Conservation (phyloP, 441 rosid species). For the Lepidium campestre region DNA sequence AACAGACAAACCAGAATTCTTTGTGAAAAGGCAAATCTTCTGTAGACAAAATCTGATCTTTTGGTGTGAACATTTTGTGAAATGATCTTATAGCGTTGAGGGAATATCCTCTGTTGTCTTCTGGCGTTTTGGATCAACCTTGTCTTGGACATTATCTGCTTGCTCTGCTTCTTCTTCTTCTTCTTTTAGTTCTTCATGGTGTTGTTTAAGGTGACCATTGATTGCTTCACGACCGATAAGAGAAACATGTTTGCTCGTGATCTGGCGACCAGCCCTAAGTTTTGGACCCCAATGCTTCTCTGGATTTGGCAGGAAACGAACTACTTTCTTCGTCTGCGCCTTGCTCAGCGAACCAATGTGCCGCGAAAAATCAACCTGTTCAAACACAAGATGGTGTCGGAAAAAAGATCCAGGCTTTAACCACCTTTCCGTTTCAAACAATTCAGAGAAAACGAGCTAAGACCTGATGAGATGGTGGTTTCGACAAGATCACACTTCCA, state of each 20-base stretch:
- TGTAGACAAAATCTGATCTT: neutral
- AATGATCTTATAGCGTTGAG: conserved; percentile 11
- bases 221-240: conserved; percentile 78
- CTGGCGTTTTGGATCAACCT: conserved; percentile 50
- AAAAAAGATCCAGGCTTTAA: neutral
- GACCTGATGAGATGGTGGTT: conserved; percentile 45
- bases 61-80: neutral
- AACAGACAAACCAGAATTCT: neutral
- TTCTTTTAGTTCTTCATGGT: conserved; percentile 22
- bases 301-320: conserved; percentile 92
- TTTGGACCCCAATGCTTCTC: conserved; percentile 97
- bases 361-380: conserved; percentile 80
- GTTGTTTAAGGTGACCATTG: conserved; percentile 52
- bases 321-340: conserved; percentile 87
- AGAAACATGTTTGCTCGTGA: conserved; percentile 85
- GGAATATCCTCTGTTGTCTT: conserved; percentile 35
- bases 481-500: conserved; percentile 77
- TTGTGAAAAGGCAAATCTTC: neutral
- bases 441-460: conserved; percentile 54
- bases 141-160: conserved; percentile 22
- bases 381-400: neutral
- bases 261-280: conserved; percentile 81
- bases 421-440: conserved; percentile 29
- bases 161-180: conserved; percentile 1
- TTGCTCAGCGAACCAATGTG: conserved; percentile 83